Conservation (phyloP, 1,139 yeast genomes). For the Blastobotrys persicus region DNA sequence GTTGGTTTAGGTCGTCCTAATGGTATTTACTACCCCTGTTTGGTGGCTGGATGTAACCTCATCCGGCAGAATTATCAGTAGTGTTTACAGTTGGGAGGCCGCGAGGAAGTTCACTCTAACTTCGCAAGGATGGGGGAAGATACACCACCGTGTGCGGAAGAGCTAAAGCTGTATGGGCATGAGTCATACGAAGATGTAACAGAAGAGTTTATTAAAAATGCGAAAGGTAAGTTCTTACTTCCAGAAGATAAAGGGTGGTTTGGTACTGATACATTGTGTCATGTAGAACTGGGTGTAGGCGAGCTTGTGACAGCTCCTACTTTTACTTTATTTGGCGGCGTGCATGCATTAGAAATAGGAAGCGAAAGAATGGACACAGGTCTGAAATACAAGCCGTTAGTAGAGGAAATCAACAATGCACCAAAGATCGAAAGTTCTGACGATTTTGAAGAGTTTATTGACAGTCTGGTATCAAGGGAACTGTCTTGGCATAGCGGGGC, state of each 20-base stretch:
- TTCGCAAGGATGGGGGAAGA: not conserved
- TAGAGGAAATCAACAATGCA: conserved; percentile 26
- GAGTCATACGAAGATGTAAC: conserved; percentile 31
- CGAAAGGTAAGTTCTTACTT: conserved; percentile 5
- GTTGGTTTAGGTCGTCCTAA: too few species aligned
- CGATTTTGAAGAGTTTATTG: conserved; percentile 31
- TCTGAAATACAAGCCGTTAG: conserved; percentile 30
- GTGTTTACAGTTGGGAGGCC: too few species aligned
- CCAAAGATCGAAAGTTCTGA: conserved; percentile 28
- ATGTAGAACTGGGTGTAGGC: conserved; percentile 29
- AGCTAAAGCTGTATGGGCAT: conserved; percentile 25
- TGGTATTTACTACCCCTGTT: too few species aligned
- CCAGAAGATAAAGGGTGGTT: not conserved
- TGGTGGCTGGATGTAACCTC: too few species aligned
- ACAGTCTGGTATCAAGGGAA: conserved; percentile 34
- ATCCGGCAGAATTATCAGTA: too few species aligned
- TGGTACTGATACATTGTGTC: conserved; percentile 5
- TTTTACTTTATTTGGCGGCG: conserved; percentile 35
- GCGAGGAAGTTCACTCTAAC: too few species aligned
- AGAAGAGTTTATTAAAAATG: conserved; percentile 23
- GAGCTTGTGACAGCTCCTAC: conserved; percentile 31
- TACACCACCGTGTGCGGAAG: not conserved
- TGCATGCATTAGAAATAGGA: conserved; percentile 42
- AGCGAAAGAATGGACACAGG: conserved; percentile 43
- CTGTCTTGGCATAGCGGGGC: conserved; percentile 41